Base-by-base conservation (phyloP, 306 rosid genomes). In the Gastrolobium bilobum region DNA sequence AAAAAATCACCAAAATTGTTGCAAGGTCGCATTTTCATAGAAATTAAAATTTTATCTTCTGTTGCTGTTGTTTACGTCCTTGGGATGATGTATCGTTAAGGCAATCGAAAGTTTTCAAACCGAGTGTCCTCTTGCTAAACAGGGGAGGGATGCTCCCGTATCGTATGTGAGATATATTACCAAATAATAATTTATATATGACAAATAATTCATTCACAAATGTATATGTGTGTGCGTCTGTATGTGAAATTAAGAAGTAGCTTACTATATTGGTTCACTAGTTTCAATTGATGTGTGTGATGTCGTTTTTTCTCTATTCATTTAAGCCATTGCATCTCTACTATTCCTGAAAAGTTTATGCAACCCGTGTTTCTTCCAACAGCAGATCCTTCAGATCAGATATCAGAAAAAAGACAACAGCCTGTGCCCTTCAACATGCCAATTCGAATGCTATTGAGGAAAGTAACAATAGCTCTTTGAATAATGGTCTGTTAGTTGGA, bases 351-450 rank as follows among this genome's bases (percentile, higher is more conserved):
- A 34, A 65, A 61, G 79, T 80, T 75, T 31, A 44, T 54, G 58
- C 7, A 30, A 57, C 74, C 26, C 20, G 56, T 71, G 50, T 60
- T 79, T 68, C 52, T 6, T 56, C 80, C 78, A 74, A 43, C 86
- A 83, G 88, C 75, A 66, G 68, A 74, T 86, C 76, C 51, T 58
- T 66, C 9, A 77, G 82, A 75, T 77, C 68, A 83, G 87, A 83
- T 46, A 37, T 73, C 85, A 66, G 87, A 71, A 85, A 65, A 69
- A 73, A 30, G 31, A 66, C 63, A 37, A 35, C 48, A n/a, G 75
- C 57, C 11, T 71, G 54, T 64, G 65, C 84, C 57, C 75, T 77
- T 72, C 76, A 67, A 68, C 59, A 52, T 20, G 68, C 83, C 73
- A 84, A 82, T 58, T 72, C 47, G 76, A 61, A 39, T 60, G 60